Base-by-base conservation (phyloP, 352 stramenopile species). In the Pythium monospermum region DNA sequence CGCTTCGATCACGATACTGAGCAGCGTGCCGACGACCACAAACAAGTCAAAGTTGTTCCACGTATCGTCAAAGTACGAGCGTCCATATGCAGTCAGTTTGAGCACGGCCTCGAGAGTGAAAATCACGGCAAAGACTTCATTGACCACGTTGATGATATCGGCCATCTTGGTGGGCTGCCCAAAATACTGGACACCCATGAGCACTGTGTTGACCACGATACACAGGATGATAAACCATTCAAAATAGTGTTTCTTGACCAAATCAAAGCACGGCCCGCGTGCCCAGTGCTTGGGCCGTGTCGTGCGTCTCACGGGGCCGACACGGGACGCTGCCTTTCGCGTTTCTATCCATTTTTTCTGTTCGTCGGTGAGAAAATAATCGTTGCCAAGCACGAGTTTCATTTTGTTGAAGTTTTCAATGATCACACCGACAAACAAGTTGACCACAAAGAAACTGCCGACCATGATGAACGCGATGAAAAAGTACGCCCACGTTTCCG, bases 371-470 rank as follows among this genome's bases (percentile, higher is more conserved):
- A 97, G 69, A 54, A 93, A 64, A 37, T 78, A 83, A 28, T 91
- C 73, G 2, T 76, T 82, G 6, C 80, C 82, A 4, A 95, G 47
- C 2, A 73, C 68, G 2, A 61, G 69, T 33, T 94, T 96, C 86
- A 95, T 94, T 26, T 82, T 72, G 40, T 96, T 96, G 53, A 98
- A 98, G 47, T 96, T 96, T 49, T 98, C 91, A 40, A 97, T 95
- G 53, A 97, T 96, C 7, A 97, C 85, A 7, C 91, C 91, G 0
- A 97, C 82, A 50, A 98, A 98, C 0, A 98, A 67, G 32, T 98
- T 97, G 23, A 97, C 85, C 4, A 97, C 83, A 46, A 98, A 97
- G 53, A 96, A 98, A 44, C 86, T 85, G 15, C 91, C 85, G 19
- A 97, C 62, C 49, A 98, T 72, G 30, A 97, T 94, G 66, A 96